A percentile compares a stretch with the other conserved stretches of the same genome.
These are phyloP conservation scores for Thielaviopsis ethacetica DNA, from an alignment of 2,329 filamentous ascomycete species.

Conservation along the genomic window DNA sequence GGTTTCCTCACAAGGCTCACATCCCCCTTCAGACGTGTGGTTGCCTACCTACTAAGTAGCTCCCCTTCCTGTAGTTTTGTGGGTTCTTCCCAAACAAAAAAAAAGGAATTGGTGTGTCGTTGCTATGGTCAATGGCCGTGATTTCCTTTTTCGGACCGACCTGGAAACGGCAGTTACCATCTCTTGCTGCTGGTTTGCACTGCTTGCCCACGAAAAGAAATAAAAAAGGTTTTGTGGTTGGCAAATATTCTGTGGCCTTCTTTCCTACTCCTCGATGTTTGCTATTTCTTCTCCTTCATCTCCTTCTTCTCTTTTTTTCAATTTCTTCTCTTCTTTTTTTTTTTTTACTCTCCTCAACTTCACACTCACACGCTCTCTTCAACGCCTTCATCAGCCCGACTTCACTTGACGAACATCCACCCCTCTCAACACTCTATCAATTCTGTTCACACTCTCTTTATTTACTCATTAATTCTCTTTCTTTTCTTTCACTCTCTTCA, in stretches of 20 bases:
- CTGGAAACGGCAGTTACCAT: background rate
- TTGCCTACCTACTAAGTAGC: too few species aligned
- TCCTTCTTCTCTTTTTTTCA: background rate
- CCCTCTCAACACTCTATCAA: background rate
- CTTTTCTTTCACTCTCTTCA: background rate
- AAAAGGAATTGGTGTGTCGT: background rate
- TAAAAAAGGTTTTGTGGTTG: background rate
- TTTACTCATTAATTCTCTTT: background rate
- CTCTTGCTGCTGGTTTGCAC: background rate
- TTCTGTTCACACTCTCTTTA: too few species aligned
- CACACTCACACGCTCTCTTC: background rate
- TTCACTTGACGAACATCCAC: background rate
- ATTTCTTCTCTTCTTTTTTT: background rate
- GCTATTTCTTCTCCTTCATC: background rate
- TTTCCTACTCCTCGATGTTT: background rate
- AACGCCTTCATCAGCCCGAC: background rate
- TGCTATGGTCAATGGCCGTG: background rate
- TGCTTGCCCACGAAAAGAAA: background rate
- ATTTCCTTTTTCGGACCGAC: background rate
- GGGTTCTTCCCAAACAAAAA: too few species aligned
- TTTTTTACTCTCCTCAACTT: background rate
- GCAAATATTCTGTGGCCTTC: background rate
- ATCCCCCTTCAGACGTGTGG: too few species aligned
- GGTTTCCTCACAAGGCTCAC: too few species aligned
- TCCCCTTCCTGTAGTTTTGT: too few species aligned